Conservation (phyloP, 2,329 filamentous ascomycete species). For the Botryotinia narcissicola region DNA sequence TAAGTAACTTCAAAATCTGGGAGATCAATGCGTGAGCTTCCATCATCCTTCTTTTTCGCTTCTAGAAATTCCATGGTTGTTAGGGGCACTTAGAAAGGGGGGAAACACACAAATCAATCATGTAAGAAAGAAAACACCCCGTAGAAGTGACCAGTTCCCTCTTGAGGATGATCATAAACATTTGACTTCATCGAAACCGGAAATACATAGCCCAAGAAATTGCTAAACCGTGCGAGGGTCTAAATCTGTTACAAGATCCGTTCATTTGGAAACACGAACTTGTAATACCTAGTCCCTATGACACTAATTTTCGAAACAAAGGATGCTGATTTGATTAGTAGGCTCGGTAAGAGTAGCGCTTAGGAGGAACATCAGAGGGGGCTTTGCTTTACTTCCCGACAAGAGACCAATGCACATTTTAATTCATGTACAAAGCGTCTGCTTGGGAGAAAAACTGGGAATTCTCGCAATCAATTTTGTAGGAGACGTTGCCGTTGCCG, state of each 20-base stretch:
- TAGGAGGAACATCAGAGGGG: not conserved
- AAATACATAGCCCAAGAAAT: not conserved
- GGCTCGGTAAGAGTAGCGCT: not conserved
- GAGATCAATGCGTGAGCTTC: not conserved
- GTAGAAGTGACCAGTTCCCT: not conserved
- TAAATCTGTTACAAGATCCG: constrained; percentile 17
- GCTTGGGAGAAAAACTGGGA: not conserved
- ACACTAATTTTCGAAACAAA: constrained; percentile 13
- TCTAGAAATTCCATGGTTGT: not conserved
- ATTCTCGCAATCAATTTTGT: not conserved
- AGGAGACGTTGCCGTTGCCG: not conserved
- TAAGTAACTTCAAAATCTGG: not conserved
- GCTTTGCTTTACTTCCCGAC: not conserved
- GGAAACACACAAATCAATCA: not conserved
- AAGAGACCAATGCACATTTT: not conserved
- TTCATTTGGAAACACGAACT: constrained; percentile 9
- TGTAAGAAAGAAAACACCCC: not conserved
- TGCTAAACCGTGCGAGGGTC: constrained; percentile 4
- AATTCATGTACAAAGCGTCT: not conserved
- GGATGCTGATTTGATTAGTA: constrained; percentile 11
- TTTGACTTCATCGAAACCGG: not conserved
- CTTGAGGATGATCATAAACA: not conserved
- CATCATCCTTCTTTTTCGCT: not conserved
- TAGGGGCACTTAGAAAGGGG: not conserved
- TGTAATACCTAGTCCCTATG: not conserved